Conservation (phyloP, 2,329 filamentous ascomycete species). For the Beauveria australis region DNA sequence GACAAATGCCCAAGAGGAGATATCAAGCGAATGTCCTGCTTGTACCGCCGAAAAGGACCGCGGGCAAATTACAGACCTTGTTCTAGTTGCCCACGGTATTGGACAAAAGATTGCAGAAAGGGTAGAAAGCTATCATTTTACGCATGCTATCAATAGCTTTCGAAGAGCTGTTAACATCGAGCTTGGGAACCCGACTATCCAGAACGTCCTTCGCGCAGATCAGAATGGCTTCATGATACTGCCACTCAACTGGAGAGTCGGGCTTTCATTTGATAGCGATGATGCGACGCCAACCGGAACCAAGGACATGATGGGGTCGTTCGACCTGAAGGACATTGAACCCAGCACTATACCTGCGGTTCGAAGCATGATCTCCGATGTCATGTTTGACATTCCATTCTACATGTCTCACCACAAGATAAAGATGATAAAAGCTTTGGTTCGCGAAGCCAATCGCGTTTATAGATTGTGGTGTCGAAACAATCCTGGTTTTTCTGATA, state of each 20-base stretch:
- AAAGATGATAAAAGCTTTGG: conserved; percentile 86
- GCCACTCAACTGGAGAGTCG: conserved; percentile 89
- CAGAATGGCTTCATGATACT: conserved; percentile 89
- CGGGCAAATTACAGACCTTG: conserved; percentile 72
- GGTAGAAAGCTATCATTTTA: conserved; percentile 95
- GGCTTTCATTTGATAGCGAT: conserved; percentile 77
- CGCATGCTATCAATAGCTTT: conserved; percentile 88
- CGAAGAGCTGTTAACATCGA: conserved; percentile 81
- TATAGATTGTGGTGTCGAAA: conserved; percentile 92
- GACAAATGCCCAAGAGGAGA: conserved; percentile 19
- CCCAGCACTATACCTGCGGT: conserved; percentile 84
- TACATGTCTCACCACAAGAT: conserved; percentile 94
- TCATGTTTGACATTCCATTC: conserved; percentile 97
- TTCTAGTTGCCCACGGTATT: conserved; percentile 90
- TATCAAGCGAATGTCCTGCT: conserved; percentile 37
- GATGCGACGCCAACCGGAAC: conserved; percentile 50
- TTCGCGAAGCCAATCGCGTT: conserved; percentile 88
- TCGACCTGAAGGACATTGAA: conserved; percentile 77
- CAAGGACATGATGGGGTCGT: conserved; percentile 49
- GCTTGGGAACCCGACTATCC: conserved; percentile 65
- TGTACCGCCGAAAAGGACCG: conserved; percentile 56
- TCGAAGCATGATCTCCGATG: conserved; percentile 88
- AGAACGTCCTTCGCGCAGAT: conserved; percentile 63
- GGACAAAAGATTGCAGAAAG: conserved; percentile 92
- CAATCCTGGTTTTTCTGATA: conserved; percentile 74